phyloP scores from a whole-genome alignment of 2,329 filamentous ascomycete genomes.

The Knoxdaviesia proteae region DNA sequence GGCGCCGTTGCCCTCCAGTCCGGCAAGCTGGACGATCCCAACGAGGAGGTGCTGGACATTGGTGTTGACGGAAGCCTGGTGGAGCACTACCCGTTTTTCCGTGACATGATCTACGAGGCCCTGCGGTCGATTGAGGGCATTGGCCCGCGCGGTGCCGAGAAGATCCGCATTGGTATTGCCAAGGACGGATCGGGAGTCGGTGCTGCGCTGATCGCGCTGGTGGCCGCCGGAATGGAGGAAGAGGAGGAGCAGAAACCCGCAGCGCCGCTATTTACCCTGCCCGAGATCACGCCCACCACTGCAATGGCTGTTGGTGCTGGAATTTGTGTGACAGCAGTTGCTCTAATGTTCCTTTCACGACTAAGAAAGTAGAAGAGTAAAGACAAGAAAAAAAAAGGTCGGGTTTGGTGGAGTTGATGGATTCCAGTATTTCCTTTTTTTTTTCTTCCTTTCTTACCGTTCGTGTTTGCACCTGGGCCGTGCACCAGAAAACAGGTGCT shows the following conservation, averaged over 20 bases:
- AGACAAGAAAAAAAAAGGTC: too few relatives aligned
- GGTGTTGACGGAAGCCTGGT: slow-evolving; percentile 89
- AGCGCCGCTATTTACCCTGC: too few relatives aligned
- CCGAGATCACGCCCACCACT: too few relatives aligned
- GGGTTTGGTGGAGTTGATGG: too few relatives aligned
- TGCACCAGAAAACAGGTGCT: too few relatives aligned
- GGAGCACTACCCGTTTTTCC: slow-evolving; percentile 88
- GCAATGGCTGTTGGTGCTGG: too few relatives aligned
- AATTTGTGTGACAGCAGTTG: too few relatives aligned
- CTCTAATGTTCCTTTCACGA: too few relatives aligned
- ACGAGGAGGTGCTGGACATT: slow-evolving; percentile 61
- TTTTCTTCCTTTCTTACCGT: too few relatives aligned
- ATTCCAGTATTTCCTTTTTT: too few relatives aligned
- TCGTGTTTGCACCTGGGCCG: too few relatives aligned
- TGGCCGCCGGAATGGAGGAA: slow-evolving; percentile 51
- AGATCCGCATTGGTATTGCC: slow-evolving; percentile 82
- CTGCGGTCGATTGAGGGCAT: slow-evolving; percentile 58
- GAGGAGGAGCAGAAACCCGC: slow-evolving; percentile 4
- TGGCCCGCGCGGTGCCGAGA: slow-evolving; percentile 58
- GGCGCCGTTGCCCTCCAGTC: slow-evolving; percentile 68
- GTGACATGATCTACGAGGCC: slow-evolving; percentile 70
- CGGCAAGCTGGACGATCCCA: slow-evolving; percentile 40
- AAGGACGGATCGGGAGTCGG: slow-evolving; percentile 85
- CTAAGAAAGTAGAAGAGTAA: too few relatives aligned
- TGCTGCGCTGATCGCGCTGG: slow-evolving; percentile 66